Evolutionary conservation across 2,329 filamentous ascomycete genomes (phyloP), one percentile per base, ranked within the genome.

Genomic region (Alternaria conjuncta): DNA sequence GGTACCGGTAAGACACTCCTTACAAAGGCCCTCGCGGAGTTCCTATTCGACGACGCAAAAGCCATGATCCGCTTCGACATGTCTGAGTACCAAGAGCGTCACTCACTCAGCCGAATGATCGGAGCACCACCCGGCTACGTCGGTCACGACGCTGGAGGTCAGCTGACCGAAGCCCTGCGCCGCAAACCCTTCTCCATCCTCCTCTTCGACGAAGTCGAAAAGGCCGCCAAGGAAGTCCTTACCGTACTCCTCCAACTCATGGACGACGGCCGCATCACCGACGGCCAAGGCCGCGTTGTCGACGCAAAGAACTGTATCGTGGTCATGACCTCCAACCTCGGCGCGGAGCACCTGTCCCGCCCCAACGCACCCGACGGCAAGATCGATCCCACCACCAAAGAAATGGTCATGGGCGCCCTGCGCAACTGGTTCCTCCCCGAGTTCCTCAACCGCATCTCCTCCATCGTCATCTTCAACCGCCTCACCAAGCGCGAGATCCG

Each of bases 41-140:
- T 99, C 84, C 86, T 99, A 26, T 99, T 99, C 83, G 96, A 99
- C 78, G 96, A 99, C 72, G 84, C 95, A 25, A 97, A 97, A 84
- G 86, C 95, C 32, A 98, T 99, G 96, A 97, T 99, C 74, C 92
- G 96, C 43, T 97, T 99, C 83, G 96, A 99, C 79, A 99, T 99
- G 96, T 98, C 95, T 6, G 96, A 99, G 82, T 99, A 99, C 81
- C 96, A 99, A 81, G 96, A 99, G 82, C 91, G 95, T 6, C 96
- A 99, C 80, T 92, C 95, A 1, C 88, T 99, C 13, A 97, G 93
- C 79, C 90, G 96, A 64, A 97, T 99, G 93, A 99, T 99, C 72
- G 96, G 96, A 78, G 94, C 96, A 20, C 96, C 96, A 20, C 96
- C 96, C 5, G 96, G 96, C 68, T 99, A 99, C 71, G 94, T 99